Evolutionary conservation across 2,329 filamentous ascomycete species (phyloP).

Genomic region (Penicillium freii): DNA sequence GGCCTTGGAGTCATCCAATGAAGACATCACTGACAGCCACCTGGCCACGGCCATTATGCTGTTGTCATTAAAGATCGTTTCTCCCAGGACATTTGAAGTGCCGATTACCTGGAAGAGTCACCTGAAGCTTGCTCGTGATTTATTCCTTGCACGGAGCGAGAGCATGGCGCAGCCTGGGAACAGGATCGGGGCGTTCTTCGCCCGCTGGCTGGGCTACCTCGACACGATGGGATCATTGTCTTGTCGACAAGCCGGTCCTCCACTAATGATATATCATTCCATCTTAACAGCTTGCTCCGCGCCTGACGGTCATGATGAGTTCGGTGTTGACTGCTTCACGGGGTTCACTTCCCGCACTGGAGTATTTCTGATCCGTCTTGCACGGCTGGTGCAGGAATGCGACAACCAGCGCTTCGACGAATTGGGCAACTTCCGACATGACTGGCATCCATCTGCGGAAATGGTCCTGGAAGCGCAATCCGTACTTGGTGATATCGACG

Average conservation of each 20-base stretch:
- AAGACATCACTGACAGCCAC: conserved; percentile 68
- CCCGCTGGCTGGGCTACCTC: conserved; percentile 80
- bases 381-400: conserved; percentile 67
- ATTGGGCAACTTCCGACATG: conserved; percentile 48
- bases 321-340: conserved; percentile 75
- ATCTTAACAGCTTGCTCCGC: conserved; percentile 48
- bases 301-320: conserved; percentile 58
- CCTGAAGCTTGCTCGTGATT: conserved; percentile 69
- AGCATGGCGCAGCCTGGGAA: conserved; percentile 53
- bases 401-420: conserved; percentile 64
- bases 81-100: conserved; percentile 77
- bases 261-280: conserved; percentile 53
- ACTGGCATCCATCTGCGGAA: conserved; percentile 59
- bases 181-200: conserved; percentile 70
- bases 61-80: conserved; percentile 78
- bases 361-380: conserved; percentile 68
- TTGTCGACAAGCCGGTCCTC: conserved; percentile 56
- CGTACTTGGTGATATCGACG: conserved; percentile 61
- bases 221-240: conserved; percentile 73
- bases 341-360: conserved; percentile 73
- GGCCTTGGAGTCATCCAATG: conserved; percentile 60
- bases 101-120: conserved; percentile 78
- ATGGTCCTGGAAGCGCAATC: conserved; percentile 57
- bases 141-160: conserved; percentile 67
- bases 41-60: conserved; percentile 83